Evolutionary conservation across 2,329 filamentous ascomycete genomes (phyloP).

Genomic region (Trichoderma harzianum): DNA sequence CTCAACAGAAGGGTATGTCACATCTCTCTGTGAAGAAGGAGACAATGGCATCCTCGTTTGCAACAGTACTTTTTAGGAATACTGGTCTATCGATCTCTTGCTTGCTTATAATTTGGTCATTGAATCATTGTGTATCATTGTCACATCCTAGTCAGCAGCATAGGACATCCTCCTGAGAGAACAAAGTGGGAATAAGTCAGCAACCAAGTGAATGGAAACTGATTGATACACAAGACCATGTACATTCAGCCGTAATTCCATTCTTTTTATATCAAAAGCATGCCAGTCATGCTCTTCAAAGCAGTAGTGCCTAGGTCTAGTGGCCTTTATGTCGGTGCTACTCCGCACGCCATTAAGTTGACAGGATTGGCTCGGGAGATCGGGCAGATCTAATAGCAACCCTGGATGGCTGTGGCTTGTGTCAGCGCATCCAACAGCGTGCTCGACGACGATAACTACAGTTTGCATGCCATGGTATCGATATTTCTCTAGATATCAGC

Average conservation of each 20-base stretch:
- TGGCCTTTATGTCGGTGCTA: background rate
- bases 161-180: background rate
- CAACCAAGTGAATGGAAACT: background rate
- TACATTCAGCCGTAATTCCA: background rate
- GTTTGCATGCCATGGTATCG: background rate
- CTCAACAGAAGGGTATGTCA: background rate
- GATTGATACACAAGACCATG: background rate
- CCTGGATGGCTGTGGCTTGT: slow-evolving; percentile 10
- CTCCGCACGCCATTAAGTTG: slow-evolving; percentile 7
- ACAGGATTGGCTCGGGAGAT: slow-evolving; percentile 15
- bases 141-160: background rate
- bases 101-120: background rate
- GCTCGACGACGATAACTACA: background rate
- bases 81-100: too few species aligned
- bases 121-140: background rate
- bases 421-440: slow-evolving; percentile 1
- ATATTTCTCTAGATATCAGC: background rate
- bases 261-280: background rate
- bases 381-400: slow-evolving; percentile 5
- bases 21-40: background rate
- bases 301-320: background rate
- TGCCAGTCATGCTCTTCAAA: background rate
- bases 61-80: background rate
- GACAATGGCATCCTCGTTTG: background rate
- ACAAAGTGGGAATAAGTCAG: background rate